Percentiles rank a stretch among this genome's conserved stretches.
Evolutionary conservation across 2,329 filamentous ascomycete genomes (phyloP).

Genomic region (Pseudogymnoascus sp.): DNA sequence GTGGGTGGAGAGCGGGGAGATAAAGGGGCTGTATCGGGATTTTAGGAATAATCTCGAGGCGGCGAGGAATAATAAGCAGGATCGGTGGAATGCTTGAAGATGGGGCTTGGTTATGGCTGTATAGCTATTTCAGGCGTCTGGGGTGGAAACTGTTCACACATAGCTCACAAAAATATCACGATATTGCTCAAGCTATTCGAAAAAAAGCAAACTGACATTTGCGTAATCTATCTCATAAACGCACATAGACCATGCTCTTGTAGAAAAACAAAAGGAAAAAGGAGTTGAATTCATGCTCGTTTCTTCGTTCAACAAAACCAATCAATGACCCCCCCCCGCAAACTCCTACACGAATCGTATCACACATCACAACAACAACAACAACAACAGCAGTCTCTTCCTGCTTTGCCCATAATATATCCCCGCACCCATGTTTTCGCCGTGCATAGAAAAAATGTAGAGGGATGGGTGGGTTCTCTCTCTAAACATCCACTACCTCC

Average conservation of each 20-base stretch:
- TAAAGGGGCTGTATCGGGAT: slow-evolving; percentile 55
- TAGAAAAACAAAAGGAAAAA: neutral
- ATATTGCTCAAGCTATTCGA: neutral
- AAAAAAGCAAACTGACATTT: neutral
- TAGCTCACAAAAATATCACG: neutral
- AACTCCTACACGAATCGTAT: neutral
- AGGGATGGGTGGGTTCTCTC: neutral
- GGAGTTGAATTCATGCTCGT: neutral
- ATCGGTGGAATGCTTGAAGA: slow-evolving; percentile 9
- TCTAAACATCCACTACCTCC: neutral
- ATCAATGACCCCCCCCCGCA: neutral
- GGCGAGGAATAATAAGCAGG: slow-evolving; percentile 43
- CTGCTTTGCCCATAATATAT: neutral
- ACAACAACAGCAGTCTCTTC: neutral
- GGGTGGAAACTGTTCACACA: neutral
- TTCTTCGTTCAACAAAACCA: slow-evolving; percentile 1
- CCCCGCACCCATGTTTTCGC: neutral
- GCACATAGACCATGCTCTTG: neutral
- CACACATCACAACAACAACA: neutral
- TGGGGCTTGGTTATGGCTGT: no score
- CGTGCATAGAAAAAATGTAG: neutral
- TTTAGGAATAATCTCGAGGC: slow-evolving; percentile 57
- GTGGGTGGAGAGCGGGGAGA: slow-evolving; percentile 54
- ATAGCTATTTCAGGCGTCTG: neutral
- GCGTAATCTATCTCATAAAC: neutral